These are phyloP conservation scores for Saturnispora galanensis DNA, from an alignment of 805 yeast genomes.

Conservation along the genomic window DNA sequence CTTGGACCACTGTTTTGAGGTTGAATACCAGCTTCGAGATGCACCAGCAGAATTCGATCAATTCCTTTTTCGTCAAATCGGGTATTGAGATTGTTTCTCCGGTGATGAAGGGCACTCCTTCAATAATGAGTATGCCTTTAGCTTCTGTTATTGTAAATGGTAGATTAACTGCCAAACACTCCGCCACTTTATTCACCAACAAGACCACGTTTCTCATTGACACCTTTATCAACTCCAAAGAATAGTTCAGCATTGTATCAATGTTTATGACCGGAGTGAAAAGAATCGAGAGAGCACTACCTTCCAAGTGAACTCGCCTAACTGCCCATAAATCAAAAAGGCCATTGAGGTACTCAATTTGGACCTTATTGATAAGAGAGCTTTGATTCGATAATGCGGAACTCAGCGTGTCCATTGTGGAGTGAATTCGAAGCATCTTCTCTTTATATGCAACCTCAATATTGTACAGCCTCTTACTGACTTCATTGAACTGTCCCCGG, in stretches of 20 bases:
- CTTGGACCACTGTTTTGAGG: background rate
- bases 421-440: too few relatives aligned
- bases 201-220: conserved; percentile 16
- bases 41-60: conserved; percentile 5
- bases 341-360: background rate
- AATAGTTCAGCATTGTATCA: conserved; percentile 13
- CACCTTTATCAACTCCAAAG: conserved; percentile 15
- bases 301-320: background rate
- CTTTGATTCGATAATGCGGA: background rate
- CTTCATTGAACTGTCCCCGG: too few relatives aligned
- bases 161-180: conserved; percentile 13
- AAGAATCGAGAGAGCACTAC: conserved; percentile 10
- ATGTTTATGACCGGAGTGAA: conserved; percentile 23
- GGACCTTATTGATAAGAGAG: background rate
- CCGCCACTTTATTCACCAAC: conserved; percentile 13
- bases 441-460: too few relatives aligned
- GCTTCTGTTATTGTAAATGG: conserved; percentile 15
- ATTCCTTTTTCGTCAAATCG: background rate
- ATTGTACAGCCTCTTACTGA: too few relatives aligned
- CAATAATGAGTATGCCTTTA: conserved; percentile 3
- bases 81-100: background rate
- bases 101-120: background rate
- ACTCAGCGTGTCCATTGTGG: background rate
- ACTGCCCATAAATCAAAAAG: conserved; percentile 1
- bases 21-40: conserved; percentile 7